A percentile compares a stretch with the other conserved stretches of the same genome.
Evolutionary conservation across 805 yeast genomes (phyloP).

Genomic region (Kodamaea laetipori): DNA sequence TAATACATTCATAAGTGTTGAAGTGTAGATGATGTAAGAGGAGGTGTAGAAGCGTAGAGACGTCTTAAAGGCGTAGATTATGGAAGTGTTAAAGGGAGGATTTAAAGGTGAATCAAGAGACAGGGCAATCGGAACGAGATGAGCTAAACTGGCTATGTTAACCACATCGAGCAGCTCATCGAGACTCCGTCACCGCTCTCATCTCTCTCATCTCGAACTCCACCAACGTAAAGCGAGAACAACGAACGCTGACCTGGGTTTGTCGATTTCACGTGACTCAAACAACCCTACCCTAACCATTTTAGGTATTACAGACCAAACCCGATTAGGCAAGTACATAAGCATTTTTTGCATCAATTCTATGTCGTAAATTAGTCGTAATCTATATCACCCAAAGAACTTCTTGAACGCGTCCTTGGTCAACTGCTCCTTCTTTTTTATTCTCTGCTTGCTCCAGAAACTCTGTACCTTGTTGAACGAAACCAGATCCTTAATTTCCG

Average conservation of each 20-base stretch:
- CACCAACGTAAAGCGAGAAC: not conserved
- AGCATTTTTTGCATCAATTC: not conserved
- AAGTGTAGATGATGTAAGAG: not conserved
- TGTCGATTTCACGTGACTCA: constrained; percentile 4
- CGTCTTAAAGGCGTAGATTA: no score
- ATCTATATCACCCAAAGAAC: constrained; percentile 13
- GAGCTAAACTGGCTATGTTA: no score
- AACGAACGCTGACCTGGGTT: no score
- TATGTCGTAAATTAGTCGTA: constrained; percentile 4
- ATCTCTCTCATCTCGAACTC: no score
- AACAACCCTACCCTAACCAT: constrained; percentile 17
- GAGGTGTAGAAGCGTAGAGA: not conserved
- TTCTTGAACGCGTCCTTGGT: constrained; percentile 23
- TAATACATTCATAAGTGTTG: constrained; percentile 13
- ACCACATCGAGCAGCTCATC: no score
- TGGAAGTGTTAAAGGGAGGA: no score
- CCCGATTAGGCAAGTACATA: not conserved
- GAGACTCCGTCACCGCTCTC: no score
- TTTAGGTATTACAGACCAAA: constrained; percentile 5
- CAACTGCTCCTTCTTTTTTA: constrained; percentile 17
- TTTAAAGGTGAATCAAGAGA: no score
- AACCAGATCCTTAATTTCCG: constrained; percentile 17
- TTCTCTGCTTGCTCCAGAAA: constrained; percentile 23
- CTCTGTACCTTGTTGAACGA: constrained; percentile 22
- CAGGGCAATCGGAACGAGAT: no score